These are phyloP conservation scores for Wickerhamiella pararugosa DNA, from an alignment of 1,139 yeast genomes.

Conservation along the genomic window DNA sequence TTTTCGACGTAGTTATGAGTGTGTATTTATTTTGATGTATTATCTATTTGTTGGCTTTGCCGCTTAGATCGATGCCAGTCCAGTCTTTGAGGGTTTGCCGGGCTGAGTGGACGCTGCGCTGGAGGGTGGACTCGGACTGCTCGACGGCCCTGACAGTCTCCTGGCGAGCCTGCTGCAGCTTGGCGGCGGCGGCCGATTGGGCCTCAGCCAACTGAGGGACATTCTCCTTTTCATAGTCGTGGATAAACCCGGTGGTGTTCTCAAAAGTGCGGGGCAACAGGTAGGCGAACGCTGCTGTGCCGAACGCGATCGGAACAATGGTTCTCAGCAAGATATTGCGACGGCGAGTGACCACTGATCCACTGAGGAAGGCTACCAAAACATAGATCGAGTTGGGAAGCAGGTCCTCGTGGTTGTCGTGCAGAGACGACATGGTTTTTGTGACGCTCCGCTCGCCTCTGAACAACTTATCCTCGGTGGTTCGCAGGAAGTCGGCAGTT, in stretches of 20 bases:
- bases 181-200: slow-evolving; percentile 33
- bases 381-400: slow-evolving; percentile 65
- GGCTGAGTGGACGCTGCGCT: not conserved
- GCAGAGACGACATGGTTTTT: slow-evolving; percentile 51
- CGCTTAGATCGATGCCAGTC: slow-evolving; percentile 10
- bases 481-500: slow-evolving; percentile 29
- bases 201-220: slow-evolving; percentile 55
- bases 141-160: slow-evolving; percentile 31
- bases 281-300: slow-evolving; percentile 53
- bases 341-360: slow-evolving; percentile 66
- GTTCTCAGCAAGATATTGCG: slow-evolving; percentile 45
- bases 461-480: slow-evolving; percentile 36
- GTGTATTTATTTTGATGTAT: not conserved
- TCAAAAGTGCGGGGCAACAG: slow-evolving; percentile 65
- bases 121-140: slow-evolving; percentile 24
- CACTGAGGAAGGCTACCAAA: slow-evolving; percentile 49
- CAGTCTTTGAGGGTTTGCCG: slow-evolving; percentile 10
- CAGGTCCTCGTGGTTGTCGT: slow-evolving; percentile 56
- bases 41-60: slow-evolving; percentile 3
- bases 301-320: slow-evolving; percentile 50
- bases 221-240: slow-evolving; percentile 45
- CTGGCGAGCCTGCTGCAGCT: slow-evolving; percentile 28
- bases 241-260: slow-evolving; percentile 46
- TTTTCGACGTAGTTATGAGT: not conserved
- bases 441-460: slow-evolving; percentile 53